Conservation (phyloP, 176 grass and related monocot genomes). For the Eragrostis curvula region DNA sequence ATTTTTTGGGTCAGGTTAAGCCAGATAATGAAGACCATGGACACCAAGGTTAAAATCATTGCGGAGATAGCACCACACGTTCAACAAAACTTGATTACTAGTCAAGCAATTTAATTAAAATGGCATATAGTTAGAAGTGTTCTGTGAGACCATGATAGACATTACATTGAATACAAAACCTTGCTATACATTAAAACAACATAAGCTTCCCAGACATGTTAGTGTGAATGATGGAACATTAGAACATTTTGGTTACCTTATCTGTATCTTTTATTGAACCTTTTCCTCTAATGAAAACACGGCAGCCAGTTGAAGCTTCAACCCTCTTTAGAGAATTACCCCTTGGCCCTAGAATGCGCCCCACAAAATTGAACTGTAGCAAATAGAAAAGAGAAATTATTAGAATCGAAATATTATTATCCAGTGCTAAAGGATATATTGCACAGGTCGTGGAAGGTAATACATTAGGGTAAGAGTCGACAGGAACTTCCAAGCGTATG, state of each 20-base stretch:
- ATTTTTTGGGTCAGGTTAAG: background rate
- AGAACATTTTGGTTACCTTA: constrained; percentile 47
- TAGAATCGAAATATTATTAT: constrained; percentile 19
- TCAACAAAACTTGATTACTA: background rate
- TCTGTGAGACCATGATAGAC: background rate
- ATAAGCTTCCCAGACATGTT: constrained; percentile 6
- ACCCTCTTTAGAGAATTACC: constrained; percentile 89
- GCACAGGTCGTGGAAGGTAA: constrained; percentile 12
- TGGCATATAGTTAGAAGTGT: background rate
- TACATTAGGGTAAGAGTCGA: constrained; percentile 86
- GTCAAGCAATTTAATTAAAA: background rate
- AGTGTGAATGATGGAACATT: background rate
- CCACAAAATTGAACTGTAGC: constrained; percentile 90
- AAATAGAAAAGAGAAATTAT: constrained; percentile 33
- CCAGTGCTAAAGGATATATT: constrained; percentile 17
- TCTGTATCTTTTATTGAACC: constrained; percentile 87
- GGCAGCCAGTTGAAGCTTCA: constrained; percentile 84
- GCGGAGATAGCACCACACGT: background rate
- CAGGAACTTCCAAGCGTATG: constrained; percentile 87
- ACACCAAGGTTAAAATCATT: background rate
- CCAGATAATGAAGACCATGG: background rate
- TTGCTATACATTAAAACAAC: constrained; percentile 15
- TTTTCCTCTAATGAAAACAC: constrained; percentile 86
- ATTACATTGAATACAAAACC: background rate
- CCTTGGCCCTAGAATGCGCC: constrained; percentile 76